Percentiles rank a stretch among this genome's conserved stretches.
Evolutionary conservation across 371 early-diverging fungal genomes (phyloP).

Genomic region (Mortierella sp.): DNA sequence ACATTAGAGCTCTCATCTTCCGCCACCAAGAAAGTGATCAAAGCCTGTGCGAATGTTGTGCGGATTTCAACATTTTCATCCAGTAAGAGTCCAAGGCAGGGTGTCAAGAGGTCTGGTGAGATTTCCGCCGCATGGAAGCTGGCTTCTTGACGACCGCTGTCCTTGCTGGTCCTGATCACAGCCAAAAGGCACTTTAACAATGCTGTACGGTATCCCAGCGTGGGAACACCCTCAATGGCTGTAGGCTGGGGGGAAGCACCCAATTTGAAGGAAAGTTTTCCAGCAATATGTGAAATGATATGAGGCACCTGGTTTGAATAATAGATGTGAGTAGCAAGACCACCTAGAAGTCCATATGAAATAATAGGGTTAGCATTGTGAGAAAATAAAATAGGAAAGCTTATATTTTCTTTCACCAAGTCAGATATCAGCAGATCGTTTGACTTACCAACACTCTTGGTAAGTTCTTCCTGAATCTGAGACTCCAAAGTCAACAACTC

Average conservation of each 20-base stretch:
- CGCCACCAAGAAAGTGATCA: constrained; percentile 49
- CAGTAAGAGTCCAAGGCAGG: constrained; percentile 60
- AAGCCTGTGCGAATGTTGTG: constrained; percentile 44
- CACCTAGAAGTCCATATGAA: constrained; percentile 56
- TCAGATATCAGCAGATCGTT: background rate
- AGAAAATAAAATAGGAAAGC: background rate
- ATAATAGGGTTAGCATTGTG: background rate
- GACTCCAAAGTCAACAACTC: constrained; percentile 50
- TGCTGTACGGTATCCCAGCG: constrained; percentile 60
- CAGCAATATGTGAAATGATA: constrained; percentile 79
- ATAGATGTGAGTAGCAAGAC: constrained; percentile 83
- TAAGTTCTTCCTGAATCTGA: constrained; percentile 63
- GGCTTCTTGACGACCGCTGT: constrained; percentile 41
- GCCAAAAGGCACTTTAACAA: constrained; percentile 62
- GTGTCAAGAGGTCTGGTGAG: constrained; percentile 59
- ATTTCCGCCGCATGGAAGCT: constrained; percentile 35
- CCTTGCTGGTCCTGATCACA: constrained; percentile 55
- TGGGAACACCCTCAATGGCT: constrained; percentile 61
- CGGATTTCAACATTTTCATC: constrained; percentile 57
- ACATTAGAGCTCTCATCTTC: constrained; percentile 33
- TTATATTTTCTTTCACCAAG: background rate
- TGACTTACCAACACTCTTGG: constrained; percentile 66
- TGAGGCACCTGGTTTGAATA: constrained; percentile 90
- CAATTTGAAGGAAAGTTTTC: constrained; percentile 65
- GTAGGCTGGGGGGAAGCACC: constrained; percentile 46